A percentile compares a stretch with the other conserved stretches of the same genome.
These are phyloP conservation scores for Trichoderma sp. DNA, from an alignment of 2,329 filamentous ascomycete genomes.

Conservation along the genomic window DNA sequence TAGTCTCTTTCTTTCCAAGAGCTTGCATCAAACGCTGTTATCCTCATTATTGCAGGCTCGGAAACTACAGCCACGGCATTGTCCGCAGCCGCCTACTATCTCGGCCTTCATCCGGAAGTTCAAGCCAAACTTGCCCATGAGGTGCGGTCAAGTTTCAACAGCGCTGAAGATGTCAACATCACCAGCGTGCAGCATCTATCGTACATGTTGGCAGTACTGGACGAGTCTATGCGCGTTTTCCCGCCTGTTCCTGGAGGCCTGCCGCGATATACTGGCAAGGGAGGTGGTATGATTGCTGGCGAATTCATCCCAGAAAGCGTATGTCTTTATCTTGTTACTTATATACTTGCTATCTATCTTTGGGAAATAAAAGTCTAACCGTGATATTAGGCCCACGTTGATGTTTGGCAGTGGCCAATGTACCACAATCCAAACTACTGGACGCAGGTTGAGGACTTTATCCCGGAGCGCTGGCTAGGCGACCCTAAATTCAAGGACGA, in stretches of 20 bases:
- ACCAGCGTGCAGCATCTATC: slow-evolving; percentile 28
- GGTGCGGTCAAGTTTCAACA: slow-evolving; percentile 26
- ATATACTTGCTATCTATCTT: not conserved
- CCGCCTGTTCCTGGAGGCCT: slow-evolving; percentile 46
- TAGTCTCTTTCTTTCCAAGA: slow-evolving; percentile 24
- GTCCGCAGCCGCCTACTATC: slow-evolving; percentile 33
- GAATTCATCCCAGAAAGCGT: slow-evolving; percentile 38
- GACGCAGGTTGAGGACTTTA: slow-evolving; percentile 37
- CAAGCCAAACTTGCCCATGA: slow-evolving; percentile 42
- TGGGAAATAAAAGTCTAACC: not conserved
- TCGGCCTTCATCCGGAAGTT: slow-evolving; percentile 35
- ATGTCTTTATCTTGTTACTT: slow-evolving; percentile 11
- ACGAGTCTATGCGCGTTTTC: slow-evolving; percentile 50
- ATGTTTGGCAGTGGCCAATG: slow-evolving; percentile 39
- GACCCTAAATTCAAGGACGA: slow-evolving; percentile 31
- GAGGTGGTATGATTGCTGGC: slow-evolving; percentile 36
- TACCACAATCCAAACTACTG: slow-evolving; percentile 40
- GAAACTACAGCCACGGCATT: slow-evolving; percentile 39
- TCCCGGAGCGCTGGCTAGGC: slow-evolving; percentile 43
- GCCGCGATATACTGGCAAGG: slow-evolving; percentile 35
- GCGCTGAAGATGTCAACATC: slow-evolving; percentile 26
- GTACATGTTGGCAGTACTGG: slow-evolving; percentile 54
- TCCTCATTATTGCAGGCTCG: slow-evolving; percentile 35
- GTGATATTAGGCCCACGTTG: slow-evolving; percentile 36
- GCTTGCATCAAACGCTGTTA: slow-evolving; percentile 25